phyloP scores from a whole-genome alignment of 352 stramenopile species.

The Phytophthora kernoviae region DNA sequence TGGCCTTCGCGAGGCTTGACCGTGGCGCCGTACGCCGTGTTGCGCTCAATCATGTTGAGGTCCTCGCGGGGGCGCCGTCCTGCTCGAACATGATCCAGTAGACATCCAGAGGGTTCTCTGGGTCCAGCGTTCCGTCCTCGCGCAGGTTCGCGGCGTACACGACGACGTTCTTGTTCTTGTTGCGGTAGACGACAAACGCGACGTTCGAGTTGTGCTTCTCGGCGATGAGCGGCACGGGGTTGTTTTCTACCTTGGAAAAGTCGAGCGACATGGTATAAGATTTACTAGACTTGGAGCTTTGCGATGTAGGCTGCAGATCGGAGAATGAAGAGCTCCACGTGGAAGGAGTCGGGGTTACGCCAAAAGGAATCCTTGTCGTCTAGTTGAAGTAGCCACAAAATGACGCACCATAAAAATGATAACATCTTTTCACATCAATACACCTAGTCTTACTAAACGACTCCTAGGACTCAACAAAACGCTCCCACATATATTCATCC shows the following conservation, averaged over 20 bases:
- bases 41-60: constrained; percentile 89
- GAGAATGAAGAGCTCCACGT: constrained; percentile 9
- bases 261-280: constrained; percentile 79
- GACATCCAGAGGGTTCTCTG: constrained; percentile 76
- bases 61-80: constrained; percentile 77
- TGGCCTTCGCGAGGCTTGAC: constrained; percentile 73
- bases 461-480: too few species aligned
- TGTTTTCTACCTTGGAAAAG: constrained; percentile 90
- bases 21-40: constrained; percentile 80
- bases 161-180: constrained; percentile 92
- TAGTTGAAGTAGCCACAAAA: too few species aligned
- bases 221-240: constrained; percentile 74
- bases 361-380: constrained; percentile 2
- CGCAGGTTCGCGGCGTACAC: constrained; percentile 76
- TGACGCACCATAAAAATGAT: too few species aligned
- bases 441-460: too few species aligned
- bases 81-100: constrained; percentile 93
- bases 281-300: not conserved
- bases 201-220: constrained; percentile 81
- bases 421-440: too few species aligned
- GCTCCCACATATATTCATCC: too few species aligned
- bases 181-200: constrained; percentile 87
- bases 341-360: constrained; percentile 8
- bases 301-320: not conserved
- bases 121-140: constrained; percentile 68